A percentile compares a stretch with the other conserved stretches of the same genome.
These are phyloP conservation scores for Colletotrichum filicis DNA, from an alignment of 2,329 filamentous ascomycete species.

Conservation along the genomic window DNA sequence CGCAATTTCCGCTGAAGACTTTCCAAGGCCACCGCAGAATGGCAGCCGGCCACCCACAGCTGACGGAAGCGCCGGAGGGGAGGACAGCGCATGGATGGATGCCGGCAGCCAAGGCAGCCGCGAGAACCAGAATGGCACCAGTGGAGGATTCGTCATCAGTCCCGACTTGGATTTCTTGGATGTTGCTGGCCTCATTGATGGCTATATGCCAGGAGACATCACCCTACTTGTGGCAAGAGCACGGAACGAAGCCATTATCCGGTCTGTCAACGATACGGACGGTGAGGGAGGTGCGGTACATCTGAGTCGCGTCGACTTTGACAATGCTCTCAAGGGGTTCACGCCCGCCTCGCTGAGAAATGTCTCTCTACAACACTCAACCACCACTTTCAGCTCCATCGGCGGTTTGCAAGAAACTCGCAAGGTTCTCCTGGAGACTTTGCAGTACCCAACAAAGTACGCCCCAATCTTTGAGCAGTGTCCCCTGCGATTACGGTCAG, in stretches of 20 bases:
- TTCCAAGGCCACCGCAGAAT: conserved; percentile 45
- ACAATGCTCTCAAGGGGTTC: conserved; percentile 87
- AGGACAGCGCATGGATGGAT: conserved; percentile 79
- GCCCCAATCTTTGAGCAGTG: conserved; percentile 98
- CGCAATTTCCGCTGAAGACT: conserved; percentile 52
- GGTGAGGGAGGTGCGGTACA: conserved; percentile 62
- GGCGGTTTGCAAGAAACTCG: conserved; percentile 89
- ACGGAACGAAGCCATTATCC: conserved; percentile 91
- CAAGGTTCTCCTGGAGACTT: conserved; percentile 90
- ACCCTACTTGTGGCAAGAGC: conserved; percentile 87
- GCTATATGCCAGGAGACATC: conserved; percentile 97
- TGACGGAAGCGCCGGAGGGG: conserved; percentile 62
- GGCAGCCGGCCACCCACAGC: conserved; percentile 68
- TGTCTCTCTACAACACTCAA: conserved; percentile 91
- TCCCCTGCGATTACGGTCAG: conserved; percentile 92
- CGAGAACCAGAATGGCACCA: conserved; percentile 44
- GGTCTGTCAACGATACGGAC: conserved; percentile 72
- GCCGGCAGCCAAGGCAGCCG: conserved; percentile 69
- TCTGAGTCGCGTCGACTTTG: conserved; percentile 81
- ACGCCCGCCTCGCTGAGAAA: conserved; percentile 95
- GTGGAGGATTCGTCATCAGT: conserved; percentile 78
- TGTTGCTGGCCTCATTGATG: conserved; percentile 92
- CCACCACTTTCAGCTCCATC: conserved; percentile 91
- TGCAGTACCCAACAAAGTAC: conserved; percentile 98
- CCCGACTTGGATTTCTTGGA: conserved; percentile 89